A percentile compares a stretch with the other conserved stretches of the same genome.
Conservation (phyloP, 2,329 filamentous ascomycete genomes). For the Cadophora sp. region DNA sequence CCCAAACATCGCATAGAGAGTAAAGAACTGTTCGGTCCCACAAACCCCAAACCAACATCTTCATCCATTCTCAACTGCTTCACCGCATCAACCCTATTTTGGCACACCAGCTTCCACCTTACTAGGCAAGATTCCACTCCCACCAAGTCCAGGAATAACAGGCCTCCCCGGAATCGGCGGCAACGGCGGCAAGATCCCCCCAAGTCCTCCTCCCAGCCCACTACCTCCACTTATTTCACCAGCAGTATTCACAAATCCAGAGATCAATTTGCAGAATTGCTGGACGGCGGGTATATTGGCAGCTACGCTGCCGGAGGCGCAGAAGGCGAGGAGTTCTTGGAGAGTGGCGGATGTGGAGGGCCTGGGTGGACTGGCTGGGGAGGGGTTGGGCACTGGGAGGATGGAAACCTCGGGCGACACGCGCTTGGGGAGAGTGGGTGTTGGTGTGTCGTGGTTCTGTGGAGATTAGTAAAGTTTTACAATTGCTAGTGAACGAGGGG, state of each 20-base stretch:
- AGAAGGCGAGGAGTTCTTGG: constrained; percentile 3
- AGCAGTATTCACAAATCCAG: neutral
- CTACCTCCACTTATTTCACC: neutral
- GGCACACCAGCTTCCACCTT: too few species aligned
- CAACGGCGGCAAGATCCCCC: neutral
- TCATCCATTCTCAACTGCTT: too few species aligned
- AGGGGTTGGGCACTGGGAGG: neutral
- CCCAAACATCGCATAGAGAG: too few species aligned
- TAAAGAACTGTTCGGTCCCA: too few species aligned
- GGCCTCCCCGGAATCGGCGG: neutral
- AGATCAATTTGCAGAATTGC: neutral
- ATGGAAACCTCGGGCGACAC: neutral
- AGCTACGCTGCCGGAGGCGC: neutral
- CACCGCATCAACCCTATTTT: too few species aligned
- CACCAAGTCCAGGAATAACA: neutral
- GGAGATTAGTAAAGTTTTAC: neutral
- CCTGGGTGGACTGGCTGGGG: neutral
- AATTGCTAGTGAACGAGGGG: neutral
- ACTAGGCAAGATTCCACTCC: neutral
- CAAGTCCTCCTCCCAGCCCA: neutral
- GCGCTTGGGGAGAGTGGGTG: neutral
- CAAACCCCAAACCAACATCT: too few species aligned
- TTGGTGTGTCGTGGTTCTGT: neutral
- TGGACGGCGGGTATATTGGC: neutral
- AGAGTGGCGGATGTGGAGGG: neutral